Evolutionary conservation across 305 asterid genomes (phyloP), one percentile per base, ranked within the genome.

Genomic region (Fraxinus sp.): DNA sequence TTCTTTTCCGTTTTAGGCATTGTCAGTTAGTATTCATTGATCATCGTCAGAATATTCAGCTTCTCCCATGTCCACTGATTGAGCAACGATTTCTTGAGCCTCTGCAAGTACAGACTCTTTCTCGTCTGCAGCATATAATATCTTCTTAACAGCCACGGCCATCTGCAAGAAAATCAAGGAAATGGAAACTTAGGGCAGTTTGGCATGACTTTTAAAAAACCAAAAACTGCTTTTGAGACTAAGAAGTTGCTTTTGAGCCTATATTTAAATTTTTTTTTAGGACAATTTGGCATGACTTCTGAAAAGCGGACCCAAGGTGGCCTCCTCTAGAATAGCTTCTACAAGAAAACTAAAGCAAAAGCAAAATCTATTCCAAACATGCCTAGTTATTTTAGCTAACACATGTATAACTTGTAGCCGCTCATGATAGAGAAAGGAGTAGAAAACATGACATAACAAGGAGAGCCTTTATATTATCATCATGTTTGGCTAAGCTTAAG

Each of bases 61-160:
- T 87, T 88, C 89, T 78, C 71, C 81, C 28, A 24, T 78, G 83
- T 84, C 77, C 52, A 57, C 81, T 0, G 90, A 83, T 35, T 75
- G 83, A 41, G 87, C 57, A 66, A 92, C 83, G 10, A 92, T 90
- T 80, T 89, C 91, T 87, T 88, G 92, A 81, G 97, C 98, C 86
- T 92, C 97, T 36, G 83, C 89, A 70, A 95, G 92, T 64, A 90
- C 94, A 20, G 93, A 87, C 71, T 90, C 96, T 83, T 91, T 91
- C 78, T 90, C 97, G 24, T 94, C 99, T 35, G 91, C 91, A 43
- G 97, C 93, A 81, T 94, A 94, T 68, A 94, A 68, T 81, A 94
- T 93, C 91, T 88, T 90, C 91, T 93, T 93, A 33, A 95, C 79
- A 37, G 97, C 99, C 83, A 86, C 39, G 35, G 90, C 86, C 86